Evolutionary conservation across 78 protist species (phyloP), one percentile per base, ranked within the genome.

Genomic region (Emiliania huxleyi): DNA sequence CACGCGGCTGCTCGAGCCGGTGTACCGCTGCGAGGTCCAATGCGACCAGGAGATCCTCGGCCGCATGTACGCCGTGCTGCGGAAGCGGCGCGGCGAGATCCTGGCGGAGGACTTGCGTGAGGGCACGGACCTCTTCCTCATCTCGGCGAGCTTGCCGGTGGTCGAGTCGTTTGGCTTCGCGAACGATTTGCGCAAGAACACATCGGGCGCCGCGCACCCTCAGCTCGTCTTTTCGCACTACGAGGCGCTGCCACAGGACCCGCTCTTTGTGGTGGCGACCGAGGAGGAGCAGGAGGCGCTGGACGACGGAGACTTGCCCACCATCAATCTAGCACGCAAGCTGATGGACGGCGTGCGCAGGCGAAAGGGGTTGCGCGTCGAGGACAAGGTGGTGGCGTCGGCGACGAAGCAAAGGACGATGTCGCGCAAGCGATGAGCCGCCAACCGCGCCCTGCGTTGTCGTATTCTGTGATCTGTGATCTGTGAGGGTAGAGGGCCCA

Each of bases 351-450:
- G 1, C 12, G 44, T 48, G 62, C 37, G 90, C 22, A 22, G 69
- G 69, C 90, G 90, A 69, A 81, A 94, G 96, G 99, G 99, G 25
- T 93, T 98, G 71, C 79, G 43, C 23, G 97, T 98, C 23, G 97
- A 95, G 40, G 98, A 98, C 52, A 97, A 97, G 94, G 46, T 98
- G 0, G 99, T 98, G 25, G 96, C 95, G 92, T 87, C 87, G 25
- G 99, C 97, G 12, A 99, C 98, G 21, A 98, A 98, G 95, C 99
- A 98, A 96, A 95, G 98, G 83, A 98, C 98, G 0, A 45, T 93
- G n/a, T 73, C 93, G n/a, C 73, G 91, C 43, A 97, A 96, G n/a
- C n/a, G n/a, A n/a, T n/a, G n/a, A n/a, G n/a, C n/a, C n/a, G n/a
- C n/a, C n/a, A n/a, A n/a, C n/a, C n/a, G n/a, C n/a, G n/a, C n/a